A percentile compares a stretch with the other conserved stretches of the same genome.
Evolutionary conservation across 495 filamentous ascomycete species (phyloP).

Genomic region (Penicillium malachiteum): DNA sequence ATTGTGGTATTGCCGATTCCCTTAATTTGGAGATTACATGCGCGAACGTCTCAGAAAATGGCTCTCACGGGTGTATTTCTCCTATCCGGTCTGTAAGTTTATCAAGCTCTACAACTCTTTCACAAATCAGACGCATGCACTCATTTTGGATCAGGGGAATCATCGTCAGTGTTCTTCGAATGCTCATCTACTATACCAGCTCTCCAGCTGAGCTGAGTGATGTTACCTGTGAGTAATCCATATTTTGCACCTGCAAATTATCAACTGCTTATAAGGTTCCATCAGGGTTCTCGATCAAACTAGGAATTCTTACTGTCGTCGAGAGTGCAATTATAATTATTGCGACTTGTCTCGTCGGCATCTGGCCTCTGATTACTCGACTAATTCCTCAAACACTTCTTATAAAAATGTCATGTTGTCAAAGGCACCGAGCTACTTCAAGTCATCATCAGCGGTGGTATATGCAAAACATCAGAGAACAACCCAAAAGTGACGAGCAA

Average conservation of each 20-base stretch:
- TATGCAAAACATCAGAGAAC: neutral
- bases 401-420: conserved; percentile 2
- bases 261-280: neutral
- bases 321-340: conserved; percentile 26
- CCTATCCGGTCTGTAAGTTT: conserved; percentile 26
- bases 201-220: conserved; percentile 6
- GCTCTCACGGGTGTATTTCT: conserved; percentile 29
- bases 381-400: conserved; percentile 7
- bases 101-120: neutral
- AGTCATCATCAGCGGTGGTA: conserved; percentile 5
- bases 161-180: conserved; percentile 24
- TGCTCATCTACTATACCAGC: conserved; percentile 16
- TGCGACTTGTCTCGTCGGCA: conserved; percentile 24
- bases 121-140: neutral
- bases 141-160: conserved; percentile 8
- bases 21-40: conserved; percentile 36
- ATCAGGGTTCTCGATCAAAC: conserved; percentile 23
- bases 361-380: conserved; percentile 26
- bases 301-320: conserved; percentile 23
- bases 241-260: neutral
- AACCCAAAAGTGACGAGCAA: neutral
- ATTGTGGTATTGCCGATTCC: conserved; percentile 46
- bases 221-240: conserved; percentile 18
- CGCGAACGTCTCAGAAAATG: conserved; percentile 18
- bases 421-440: too few relatives aligned